Conservation (phyloP, 305 asterid genomes). For the Solanum hybrid region DNA sequence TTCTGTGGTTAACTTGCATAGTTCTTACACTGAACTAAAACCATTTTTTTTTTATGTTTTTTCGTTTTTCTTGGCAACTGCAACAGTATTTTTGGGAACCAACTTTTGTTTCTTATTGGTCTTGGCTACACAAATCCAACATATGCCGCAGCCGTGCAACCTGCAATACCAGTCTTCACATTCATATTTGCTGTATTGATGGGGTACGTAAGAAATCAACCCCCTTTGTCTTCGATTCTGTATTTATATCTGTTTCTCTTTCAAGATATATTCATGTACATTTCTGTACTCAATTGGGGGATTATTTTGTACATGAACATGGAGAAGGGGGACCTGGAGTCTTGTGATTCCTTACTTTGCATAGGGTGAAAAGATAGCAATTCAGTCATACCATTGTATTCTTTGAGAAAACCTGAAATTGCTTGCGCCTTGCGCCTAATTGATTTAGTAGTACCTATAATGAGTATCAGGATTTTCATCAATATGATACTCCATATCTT, state of each 20-base stretch:
- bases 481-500: background rate
- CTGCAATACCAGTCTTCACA: conserved; percentile 91
- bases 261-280: background rate
- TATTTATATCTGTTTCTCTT: background rate
- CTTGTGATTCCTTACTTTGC: background rate
- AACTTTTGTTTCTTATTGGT: conserved; percentile 87
- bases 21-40: background rate
- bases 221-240: background rate
- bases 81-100: conserved; percentile 79
- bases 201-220: conserved; percentile 52
- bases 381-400: background rate
- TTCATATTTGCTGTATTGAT: conserved; percentile 72
- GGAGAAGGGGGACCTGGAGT: background rate
- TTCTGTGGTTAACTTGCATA: background rate
- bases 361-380: background rate
- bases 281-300: background rate
- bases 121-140: conserved; percentile 93
- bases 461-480: background rate
- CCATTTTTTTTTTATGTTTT: no score
- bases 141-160: conserved; percentile 96
- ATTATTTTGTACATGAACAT: background rate
- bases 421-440: background rate
- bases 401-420: background rate
- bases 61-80: conserved; percentile 11
- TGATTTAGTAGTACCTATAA: background rate